Conservation (phyloP, 202 grass and related monocot species). For the Musa balbisiana region DNA sequence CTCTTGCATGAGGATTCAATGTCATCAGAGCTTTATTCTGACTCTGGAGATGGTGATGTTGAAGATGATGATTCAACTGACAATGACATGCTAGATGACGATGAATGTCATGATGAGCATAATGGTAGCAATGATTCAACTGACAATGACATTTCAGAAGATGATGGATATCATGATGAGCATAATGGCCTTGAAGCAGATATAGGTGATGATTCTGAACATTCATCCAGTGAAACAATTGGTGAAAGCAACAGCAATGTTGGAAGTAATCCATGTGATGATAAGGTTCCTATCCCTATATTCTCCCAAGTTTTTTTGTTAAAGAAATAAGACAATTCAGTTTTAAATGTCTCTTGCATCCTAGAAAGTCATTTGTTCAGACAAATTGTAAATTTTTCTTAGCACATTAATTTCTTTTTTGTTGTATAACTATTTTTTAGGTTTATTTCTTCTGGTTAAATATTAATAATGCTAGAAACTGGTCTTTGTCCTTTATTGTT, state of each 20-base stretch:
- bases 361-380: background rate
- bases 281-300: constrained; percentile 42
- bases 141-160: constrained; percentile 66
- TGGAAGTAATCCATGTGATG: constrained; percentile 33
- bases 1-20: constrained; percentile 59
- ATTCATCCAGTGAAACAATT: constrained; percentile 32
- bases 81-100: constrained; percentile 68
- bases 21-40: constrained; percentile 88
- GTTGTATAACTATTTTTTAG: background rate
- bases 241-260: constrained; percentile 41
- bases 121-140: constrained; percentile 68
- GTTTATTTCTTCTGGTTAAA: background rate
- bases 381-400: background rate
- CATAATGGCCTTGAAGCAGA: constrained; percentile 53
- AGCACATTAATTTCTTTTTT: background rate
- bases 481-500: background rate
- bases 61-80: constrained; percentile 77
- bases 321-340: background rate
- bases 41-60: constrained; percentile 62
- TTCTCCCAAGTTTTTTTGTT: constrained; percentile 13
- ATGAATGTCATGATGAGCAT: constrained; percentile 56
- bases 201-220: constrained; percentile 49
- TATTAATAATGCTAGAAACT: background rate
- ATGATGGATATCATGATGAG: constrained; percentile 66
- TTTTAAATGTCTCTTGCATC: background rate